Percentiles rank a stretch among this genome's conserved stretches.
Conservation (phyloP, 2,329 filamentous ascomycete genomes). For the Lasiodiplodia citricola region DNA sequence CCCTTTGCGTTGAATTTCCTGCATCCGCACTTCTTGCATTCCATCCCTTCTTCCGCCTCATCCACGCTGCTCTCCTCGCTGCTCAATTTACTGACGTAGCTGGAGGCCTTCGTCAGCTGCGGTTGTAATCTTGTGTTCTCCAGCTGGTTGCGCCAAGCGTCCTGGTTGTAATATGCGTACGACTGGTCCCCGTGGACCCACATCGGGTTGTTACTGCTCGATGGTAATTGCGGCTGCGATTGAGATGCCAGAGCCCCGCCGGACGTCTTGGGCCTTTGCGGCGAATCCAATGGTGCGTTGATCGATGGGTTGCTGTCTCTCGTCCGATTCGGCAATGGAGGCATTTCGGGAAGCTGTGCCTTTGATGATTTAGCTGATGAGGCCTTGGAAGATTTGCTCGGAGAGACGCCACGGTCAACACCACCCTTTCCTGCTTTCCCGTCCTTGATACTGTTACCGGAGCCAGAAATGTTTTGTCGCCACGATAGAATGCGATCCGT, state of each 20-base stretch:
- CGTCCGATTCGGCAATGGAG: constrained; percentile 20
- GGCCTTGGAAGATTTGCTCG: constrained; percentile 49
- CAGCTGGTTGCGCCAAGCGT: constrained; percentile 33
- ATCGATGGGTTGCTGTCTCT: constrained; percentile 27
- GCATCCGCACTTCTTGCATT: constrained; percentile 63
- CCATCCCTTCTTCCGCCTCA: constrained; percentile 56
- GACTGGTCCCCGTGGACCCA: constrained; percentile 57
- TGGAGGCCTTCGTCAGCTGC: constrained; percentile 46
- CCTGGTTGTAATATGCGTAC: constrained; percentile 60
- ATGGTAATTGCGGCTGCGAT: not conserved
- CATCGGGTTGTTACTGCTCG: constrained; percentile 47
- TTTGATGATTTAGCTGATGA: constrained; percentile 32
- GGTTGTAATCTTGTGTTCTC: constrained; percentile 26
- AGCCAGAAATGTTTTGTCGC: constrained; percentile 68
- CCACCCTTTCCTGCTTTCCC: constrained; percentile 30
- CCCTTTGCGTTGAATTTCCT: constrained; percentile 66
- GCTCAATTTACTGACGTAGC: constrained; percentile 61
- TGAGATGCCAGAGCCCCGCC: constrained; percentile 25
- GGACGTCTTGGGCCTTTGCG: constrained; percentile 13
- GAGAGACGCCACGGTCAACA: constrained; percentile 52
- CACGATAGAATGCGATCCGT: constrained; percentile 86
- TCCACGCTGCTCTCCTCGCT: constrained; percentile 59
- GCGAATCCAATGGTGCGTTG: not conserved
- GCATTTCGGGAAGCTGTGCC: constrained; percentile 30
- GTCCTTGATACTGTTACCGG: constrained; percentile 34